Base-by-base conservation (phyloP, 1,284 basidiomycete species). In the Malassezia globosa region DNA sequence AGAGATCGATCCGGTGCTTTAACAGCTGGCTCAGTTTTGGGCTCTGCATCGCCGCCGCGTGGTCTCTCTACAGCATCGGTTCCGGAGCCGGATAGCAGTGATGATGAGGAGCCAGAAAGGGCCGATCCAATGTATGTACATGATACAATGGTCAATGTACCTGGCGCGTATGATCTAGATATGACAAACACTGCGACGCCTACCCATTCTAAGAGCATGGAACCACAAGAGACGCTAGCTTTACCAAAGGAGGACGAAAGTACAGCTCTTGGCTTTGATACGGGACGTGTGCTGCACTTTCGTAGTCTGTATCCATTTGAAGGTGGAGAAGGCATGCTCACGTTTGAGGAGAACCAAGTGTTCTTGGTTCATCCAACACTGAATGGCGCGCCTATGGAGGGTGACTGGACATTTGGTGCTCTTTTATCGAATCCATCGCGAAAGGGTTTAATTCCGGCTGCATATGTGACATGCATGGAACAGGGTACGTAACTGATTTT, bases 381-480 rank as follows among this genome's bases (percentile, higher is more conserved):
- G 72, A 87, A 90, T 64, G 50, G 45, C 6, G 37, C 63, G 1
- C 46, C 44, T 16, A 73, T 73, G 36, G 44, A 52, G 14, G 50
- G 50, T n/a, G 44, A 76, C 11, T 97, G 94, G 92, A 90, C 88
- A 85, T 87, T 85, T 70, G 92, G 88, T 33, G 83, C 77, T n/a
- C 69, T 81, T 8, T 73, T 82, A 16, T 79, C 76, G 37, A 80
- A 78, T 0, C 38, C 43, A 34, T 81, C 82, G 14, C 80, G 79
- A 64, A 78, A 80, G 38, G 92, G 92, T 1, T 82, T 89, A 75
- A 87, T 96, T 80, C 94, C 94, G 0, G 82, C 82, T 66, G 82
- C 82, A 1, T 97, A 95, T 66, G 58, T 69, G 6, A 40, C 38
- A 19, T 23, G 44, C 7, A 59, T 69, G 8, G 49, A 59, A 14